Evolutionary conservation across 2,329 filamentous ascomycete genomes (phyloP).

Genomic region (Botrytis fragariae): DNA sequence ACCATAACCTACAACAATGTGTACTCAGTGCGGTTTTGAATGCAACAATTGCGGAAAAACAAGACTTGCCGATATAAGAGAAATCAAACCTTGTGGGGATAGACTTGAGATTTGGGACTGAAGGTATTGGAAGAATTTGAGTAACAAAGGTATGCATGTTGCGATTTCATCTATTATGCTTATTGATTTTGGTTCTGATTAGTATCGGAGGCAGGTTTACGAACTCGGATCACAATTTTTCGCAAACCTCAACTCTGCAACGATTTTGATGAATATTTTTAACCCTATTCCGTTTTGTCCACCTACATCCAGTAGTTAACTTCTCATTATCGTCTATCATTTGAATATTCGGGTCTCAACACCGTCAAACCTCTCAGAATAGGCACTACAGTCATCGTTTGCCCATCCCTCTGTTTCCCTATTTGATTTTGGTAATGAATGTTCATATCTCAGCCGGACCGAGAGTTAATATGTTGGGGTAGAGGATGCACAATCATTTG

Average conservation of each 20-base stretch:
- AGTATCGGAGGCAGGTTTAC: not conserved
- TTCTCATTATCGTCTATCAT: not conserved
- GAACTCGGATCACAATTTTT: not conserved
- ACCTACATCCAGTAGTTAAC: not conserved
- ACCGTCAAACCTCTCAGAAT: not conserved
- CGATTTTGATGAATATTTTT: not conserved
- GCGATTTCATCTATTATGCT: not conserved
- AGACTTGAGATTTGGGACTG: not conserved
- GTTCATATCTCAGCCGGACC: not conserved
- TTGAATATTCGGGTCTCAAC: not conserved
- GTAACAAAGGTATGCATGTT: fast-evolving
- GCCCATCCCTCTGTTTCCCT: not conserved
- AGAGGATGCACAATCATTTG: not conserved
- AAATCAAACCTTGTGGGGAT: not conserved
- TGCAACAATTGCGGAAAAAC: not conserved
- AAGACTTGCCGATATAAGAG: not conserved
- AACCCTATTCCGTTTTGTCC: too few relatives aligned
- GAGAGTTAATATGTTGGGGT: not conserved
- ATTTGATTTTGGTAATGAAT: not conserved
- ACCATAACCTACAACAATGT: not conserved
- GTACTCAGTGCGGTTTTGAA: not conserved
- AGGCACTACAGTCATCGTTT: not conserved
- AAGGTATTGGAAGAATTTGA: not conserved
- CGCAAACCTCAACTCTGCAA: not conserved
- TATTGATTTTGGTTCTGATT: not conserved